Conservation (phyloP, 1,284 basidiomycete genomes). For the Microbotryum violaceum region DNA sequence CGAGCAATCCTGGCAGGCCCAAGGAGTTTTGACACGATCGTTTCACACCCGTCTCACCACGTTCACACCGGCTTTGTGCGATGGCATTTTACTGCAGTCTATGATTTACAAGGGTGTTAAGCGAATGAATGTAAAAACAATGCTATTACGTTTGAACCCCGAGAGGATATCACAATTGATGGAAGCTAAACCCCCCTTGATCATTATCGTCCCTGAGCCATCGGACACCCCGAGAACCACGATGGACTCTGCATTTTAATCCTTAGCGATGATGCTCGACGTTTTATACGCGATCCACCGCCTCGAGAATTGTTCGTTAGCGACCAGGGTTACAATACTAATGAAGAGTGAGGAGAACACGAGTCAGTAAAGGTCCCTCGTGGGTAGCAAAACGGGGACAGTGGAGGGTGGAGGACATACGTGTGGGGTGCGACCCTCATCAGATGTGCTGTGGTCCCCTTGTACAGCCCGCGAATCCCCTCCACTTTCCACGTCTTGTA, state of each 20-base stretch:
- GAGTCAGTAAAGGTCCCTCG: background rate
- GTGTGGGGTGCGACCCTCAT: conserved; percentile 86
- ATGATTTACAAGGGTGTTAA: too few species aligned
- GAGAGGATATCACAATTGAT: too few species aligned
- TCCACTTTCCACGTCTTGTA: conserved; percentile 92
- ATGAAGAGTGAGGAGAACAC: background rate
- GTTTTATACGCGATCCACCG: conserved; percentile 24
- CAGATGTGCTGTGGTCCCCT: conserved; percentile 87
- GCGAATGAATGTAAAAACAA: too few species aligned
- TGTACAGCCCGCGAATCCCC: conserved; percentile 85
- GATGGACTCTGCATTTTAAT: background rate
- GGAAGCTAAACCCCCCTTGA: too few species aligned
- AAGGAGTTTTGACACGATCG: too few species aligned
- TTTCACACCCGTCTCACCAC: too few species aligned
- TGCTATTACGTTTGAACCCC: too few species aligned
- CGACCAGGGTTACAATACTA: conserved; percentile 32
- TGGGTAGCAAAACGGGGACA: background rate
- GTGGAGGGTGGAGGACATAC: conserved; percentile 11
- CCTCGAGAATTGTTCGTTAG: conserved; percentile 32
- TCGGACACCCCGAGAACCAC: too few species aligned
- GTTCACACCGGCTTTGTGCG: too few species aligned
- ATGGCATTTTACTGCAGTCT: too few species aligned
- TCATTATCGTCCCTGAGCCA: too few species aligned
- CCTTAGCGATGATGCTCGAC: background rate
- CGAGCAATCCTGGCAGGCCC: too few species aligned